Conservation (phyloP, 805 yeast species). For the Pichia exigua region DNA sequence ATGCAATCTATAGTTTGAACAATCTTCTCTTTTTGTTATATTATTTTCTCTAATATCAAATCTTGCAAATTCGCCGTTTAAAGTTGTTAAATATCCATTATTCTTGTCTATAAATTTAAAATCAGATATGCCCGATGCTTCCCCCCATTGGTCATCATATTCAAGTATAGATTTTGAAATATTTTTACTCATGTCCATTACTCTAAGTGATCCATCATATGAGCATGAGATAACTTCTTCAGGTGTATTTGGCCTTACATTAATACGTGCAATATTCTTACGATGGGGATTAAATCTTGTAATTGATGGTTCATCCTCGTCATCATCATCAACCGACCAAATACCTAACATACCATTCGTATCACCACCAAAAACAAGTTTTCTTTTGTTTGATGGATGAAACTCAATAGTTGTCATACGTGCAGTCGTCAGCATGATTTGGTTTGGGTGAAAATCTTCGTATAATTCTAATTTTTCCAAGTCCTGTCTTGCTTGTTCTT, state of each 20-base stretch:
- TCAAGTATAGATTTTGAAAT: conserved; percentile 56
- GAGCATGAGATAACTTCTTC: conserved; percentile 59
- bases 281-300: conserved; percentile 69
- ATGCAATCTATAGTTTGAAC: conserved; percentile 51
- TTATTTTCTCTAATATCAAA: conserved; percentile 51
- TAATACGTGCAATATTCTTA: conserved; percentile 51
- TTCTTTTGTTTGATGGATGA: conserved; percentile 63
- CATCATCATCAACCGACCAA: conserved; percentile 62
- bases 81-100: conserved; percentile 63
- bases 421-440: conserved; percentile 60
- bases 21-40: conserved; percentile 11
- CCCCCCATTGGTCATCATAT: conserved; percentile 44
- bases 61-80: conserved; percentile 72
- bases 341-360: conserved; percentile 80
- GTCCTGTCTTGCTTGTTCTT: conserved; percentile 44
- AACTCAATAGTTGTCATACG: conserved; percentile 68
- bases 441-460: conserved; percentile 56
- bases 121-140: conserved; percentile 67
- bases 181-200: conserved; percentile 56
- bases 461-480: conserved; percentile 45
- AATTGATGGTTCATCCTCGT: conserved; percentile 40
- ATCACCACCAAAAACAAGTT: conserved; percentile 79
- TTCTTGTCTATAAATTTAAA: conserved; percentile 51
- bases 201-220: conserved; percentile 82
- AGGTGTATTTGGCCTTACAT: conserved; percentile 42